Conservation (phyloP, 495 filamentous ascomycete species). For the Pyrenula massariospora region DNA sequence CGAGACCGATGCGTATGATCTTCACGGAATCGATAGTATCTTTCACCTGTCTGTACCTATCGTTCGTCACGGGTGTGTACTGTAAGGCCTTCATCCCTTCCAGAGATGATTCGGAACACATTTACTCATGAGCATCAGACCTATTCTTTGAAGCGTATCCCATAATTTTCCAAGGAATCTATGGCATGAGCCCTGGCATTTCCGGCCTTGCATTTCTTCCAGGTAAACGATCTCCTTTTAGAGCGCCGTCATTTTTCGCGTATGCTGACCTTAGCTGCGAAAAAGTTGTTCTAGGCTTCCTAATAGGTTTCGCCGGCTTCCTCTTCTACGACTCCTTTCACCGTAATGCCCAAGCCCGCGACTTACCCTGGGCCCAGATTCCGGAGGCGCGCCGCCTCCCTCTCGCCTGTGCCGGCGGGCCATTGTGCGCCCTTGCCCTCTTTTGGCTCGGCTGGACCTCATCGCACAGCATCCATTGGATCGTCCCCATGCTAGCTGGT, state of each 20-base stretch:
- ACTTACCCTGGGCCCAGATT: conserved; percentile 21
- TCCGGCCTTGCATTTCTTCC: conserved; percentile 23
- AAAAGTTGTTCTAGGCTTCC: conserved; percentile 21
- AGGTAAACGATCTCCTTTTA: conserved; percentile 12
- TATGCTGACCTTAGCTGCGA: neutral
- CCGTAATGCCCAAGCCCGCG: conserved; percentile 20
- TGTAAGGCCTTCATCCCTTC: too few relatives aligned
- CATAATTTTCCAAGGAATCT: conserved; percentile 19
- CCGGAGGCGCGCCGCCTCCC: conserved; percentile 29
- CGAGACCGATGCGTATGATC: too few relatives aligned
- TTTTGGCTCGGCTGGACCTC: conserved; percentile 31
- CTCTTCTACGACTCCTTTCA: conserved; percentile 27
- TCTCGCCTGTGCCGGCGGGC: conserved; percentile 27
- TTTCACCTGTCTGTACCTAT: too few relatives aligned
- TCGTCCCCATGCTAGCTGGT: conserved; percentile 24
- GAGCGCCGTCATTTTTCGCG: neutral
- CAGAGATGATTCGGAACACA: too few relatives aligned
- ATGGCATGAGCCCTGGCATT: conserved; percentile 24
- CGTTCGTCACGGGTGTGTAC: too few relatives aligned
- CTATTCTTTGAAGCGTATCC: too few relatives aligned
- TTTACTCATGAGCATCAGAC: too few relatives aligned
- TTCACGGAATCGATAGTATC: too few relatives aligned
- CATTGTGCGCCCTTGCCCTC: conserved; percentile 23
- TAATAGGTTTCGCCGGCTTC: conserved; percentile 21
- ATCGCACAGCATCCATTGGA: conserved; percentile 25